Conservation (phyloP, 257 asterid genomes). For the Pogostemon cablin region DNA sequence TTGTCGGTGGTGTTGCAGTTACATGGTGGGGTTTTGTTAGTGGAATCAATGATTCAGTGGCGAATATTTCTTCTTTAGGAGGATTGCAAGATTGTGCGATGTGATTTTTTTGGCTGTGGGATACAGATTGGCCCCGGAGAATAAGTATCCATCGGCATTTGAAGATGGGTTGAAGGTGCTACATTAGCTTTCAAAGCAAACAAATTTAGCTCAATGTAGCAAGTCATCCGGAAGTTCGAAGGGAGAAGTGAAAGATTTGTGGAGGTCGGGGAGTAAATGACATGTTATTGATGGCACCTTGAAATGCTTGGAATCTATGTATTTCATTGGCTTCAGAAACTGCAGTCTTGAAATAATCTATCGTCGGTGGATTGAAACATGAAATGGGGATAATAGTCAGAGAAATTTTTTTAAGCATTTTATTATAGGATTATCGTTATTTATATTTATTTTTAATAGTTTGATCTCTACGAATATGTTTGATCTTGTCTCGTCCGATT, state of each 20-base stretch:
- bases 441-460: too few species aligned
- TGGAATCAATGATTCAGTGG: conserved; percentile 79
- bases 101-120: conserved; percentile 92
- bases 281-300: conserved; percentile 62
- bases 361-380: too few species aligned
- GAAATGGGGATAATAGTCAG: too few species aligned
- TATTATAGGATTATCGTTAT: too few species aligned
- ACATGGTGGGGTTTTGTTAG: conserved; percentile 88
- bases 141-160: conserved; percentile 77
- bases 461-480: too few species aligned
- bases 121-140: conserved; percentile 87
- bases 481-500: too few species aligned
- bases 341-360: too few species aligned
- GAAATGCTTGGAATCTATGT: too few species aligned
- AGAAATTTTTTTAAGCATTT: too few species aligned
- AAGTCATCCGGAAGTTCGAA: conserved; percentile 61
- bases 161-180: conserved; percentile 91
- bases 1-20: conserved; percentile 88
- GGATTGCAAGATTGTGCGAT: conserved; percentile 81
- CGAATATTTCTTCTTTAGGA: conserved; percentile 77
- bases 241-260: conserved; percentile 60
- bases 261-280: conserved; percentile 60
- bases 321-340: too few species aligned
- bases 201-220: conserved; percentile 77
- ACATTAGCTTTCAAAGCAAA: conserved; percentile 91